phyloP scores from a whole-genome alignment of 768 basidiomycete species.

The Wakefieldia striispora region DNA sequence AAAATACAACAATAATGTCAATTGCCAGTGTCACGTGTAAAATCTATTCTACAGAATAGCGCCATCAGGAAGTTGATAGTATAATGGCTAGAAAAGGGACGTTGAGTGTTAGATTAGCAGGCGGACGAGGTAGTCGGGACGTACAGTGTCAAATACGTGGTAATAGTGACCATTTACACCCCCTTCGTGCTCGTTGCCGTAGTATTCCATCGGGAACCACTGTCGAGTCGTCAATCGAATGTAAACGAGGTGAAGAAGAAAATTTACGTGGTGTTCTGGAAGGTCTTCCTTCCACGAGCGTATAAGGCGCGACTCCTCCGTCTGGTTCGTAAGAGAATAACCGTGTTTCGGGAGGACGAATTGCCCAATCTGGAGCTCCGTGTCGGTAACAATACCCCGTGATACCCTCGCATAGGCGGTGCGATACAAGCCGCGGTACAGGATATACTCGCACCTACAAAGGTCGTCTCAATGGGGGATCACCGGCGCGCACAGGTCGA shows the following conservation, averaged over 20 bases:
- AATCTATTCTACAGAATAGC: constrained; percentile 35
- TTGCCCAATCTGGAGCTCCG: constrained; percentile 85
- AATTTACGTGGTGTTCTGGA: constrained; percentile 58
- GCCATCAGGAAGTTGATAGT: constrained; percentile 48
- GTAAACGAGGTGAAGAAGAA: neutral
- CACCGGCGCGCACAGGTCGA: neutral
- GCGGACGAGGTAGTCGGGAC: constrained; percentile 18
- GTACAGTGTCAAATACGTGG: constrained; percentile 72
- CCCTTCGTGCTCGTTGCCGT: constrained; percentile 48
- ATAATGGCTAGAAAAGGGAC: constrained; percentile 41
- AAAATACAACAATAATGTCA: constrained; percentile 10
- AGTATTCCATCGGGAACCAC: constrained; percentile 81
- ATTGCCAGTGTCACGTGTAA: constrained; percentile 1
- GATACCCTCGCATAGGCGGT: constrained; percentile 83
- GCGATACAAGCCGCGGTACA: constrained; percentile 77
- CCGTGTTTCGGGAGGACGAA: constrained; percentile 72
- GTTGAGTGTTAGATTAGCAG: neutral
- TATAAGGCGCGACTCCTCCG: constrained; percentile 60
- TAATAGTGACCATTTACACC: constrained; percentile 73
- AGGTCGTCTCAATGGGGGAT: neutral
- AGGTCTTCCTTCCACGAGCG: constrained; percentile 66
- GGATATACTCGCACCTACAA: constrained; percentile 84
- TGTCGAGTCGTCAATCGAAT: constrained; percentile 24
- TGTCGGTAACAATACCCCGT: constrained; percentile 83
- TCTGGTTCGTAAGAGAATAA: constrained; percentile 52